Percentiles rank a stretch among this genome's conserved stretches.
These are phyloP conservation scores for Celoporthe dispersa DNA, from an alignment of 2,329 filamentous ascomycete genomes.

Conservation along the genomic window DNA sequence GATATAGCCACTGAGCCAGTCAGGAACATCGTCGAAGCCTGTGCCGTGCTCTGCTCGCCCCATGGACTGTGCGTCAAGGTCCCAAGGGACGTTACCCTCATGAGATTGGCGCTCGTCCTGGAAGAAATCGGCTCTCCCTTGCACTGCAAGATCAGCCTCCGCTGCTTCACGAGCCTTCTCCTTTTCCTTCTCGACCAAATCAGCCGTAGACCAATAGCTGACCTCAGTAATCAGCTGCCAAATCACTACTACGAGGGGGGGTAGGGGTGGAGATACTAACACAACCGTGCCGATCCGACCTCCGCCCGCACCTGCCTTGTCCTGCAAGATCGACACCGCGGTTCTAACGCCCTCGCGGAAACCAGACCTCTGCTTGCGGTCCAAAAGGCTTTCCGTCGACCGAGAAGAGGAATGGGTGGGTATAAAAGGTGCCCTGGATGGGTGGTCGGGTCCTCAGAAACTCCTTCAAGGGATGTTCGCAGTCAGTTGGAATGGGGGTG, in stretches of 20 bases:
- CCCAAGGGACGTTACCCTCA: background rate
- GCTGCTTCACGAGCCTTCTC: background rate
- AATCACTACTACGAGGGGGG: background rate
- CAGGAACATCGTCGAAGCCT: background rate
- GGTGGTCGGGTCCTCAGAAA: conserved; percentile 8
- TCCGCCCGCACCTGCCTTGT: background rate
- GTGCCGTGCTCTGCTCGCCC: background rate
- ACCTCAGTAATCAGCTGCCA: background rate
- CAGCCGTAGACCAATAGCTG: background rate
- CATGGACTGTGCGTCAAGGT: background rate
- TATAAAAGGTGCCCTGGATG: conserved; percentile 18
- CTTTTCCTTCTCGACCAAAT: background rate
- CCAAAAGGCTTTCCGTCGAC: background rate
- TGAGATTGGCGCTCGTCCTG: background rate
- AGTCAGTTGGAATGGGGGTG: background rate
- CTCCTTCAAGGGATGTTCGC: conserved; percentile 5
- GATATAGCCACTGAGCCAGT: background rate
- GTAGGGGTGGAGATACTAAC: background rate
- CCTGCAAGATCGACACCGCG: conserved; percentile 1
- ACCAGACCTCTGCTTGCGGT: background rate
- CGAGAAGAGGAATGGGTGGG: conserved; percentile 13
- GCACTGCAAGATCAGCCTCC: background rate
- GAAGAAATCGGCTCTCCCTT: background rate
- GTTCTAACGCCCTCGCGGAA: background rate
- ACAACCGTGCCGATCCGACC: conserved; percentile 13